Percentiles rank a stretch among this genome's conserved stretches.
phyloP scores from a whole-genome alignment of 108 stramenopile species.

The Nitzschia inconspicua region DNA sequence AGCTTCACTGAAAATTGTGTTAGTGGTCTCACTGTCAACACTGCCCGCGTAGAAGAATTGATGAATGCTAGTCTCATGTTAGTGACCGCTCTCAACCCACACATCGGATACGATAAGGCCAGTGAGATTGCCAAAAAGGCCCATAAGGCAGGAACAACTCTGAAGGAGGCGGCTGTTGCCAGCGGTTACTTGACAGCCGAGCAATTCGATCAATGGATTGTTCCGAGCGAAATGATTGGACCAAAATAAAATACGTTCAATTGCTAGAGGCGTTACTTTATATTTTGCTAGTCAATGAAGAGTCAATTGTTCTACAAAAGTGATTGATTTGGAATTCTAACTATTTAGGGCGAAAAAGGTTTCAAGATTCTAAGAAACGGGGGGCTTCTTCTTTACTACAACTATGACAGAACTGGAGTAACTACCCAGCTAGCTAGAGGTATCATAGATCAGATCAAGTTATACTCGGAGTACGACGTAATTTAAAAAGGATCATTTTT shows the following conservation, averaged over 20 bases:
- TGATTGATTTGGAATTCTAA: too few relatives aligned
- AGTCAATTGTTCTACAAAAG: too few relatives aligned
- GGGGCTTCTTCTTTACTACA: too few relatives aligned
- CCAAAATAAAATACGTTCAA: conserved; percentile 37
- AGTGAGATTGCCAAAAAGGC: conserved; percentile 95
- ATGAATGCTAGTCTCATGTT: conserved; percentile 94
- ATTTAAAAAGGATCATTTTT: too few relatives aligned
- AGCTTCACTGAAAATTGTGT: conserved; percentile 91
- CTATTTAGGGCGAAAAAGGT: too few relatives aligned
- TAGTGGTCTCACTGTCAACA: conserved; percentile 83
- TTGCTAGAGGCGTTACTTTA: too few relatives aligned
- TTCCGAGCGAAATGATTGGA: conserved; percentile 94
- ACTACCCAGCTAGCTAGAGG: too few relatives aligned
- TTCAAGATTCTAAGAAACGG: too few relatives aligned
- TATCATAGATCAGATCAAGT: too few relatives aligned
- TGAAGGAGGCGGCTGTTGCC: conserved; percentile 89
- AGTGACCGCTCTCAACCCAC: conserved; percentile 96
- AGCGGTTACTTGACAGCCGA: conserved; percentile 90
- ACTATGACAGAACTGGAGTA: too few relatives aligned
- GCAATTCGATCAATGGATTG: conserved; percentile 95
- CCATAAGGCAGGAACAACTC: conserved; percentile 89
- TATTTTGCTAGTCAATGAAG: too few relatives aligned
- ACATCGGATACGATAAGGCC: conserved; percentile 99
- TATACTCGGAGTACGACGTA: too few relatives aligned
- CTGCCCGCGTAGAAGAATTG: conserved; percentile 77